A percentile compares a stretch with the other conserved stretches of the same genome.
Conservation (phyloP, 345 rosid genomes). For the Heritiera fomes region DNA sequence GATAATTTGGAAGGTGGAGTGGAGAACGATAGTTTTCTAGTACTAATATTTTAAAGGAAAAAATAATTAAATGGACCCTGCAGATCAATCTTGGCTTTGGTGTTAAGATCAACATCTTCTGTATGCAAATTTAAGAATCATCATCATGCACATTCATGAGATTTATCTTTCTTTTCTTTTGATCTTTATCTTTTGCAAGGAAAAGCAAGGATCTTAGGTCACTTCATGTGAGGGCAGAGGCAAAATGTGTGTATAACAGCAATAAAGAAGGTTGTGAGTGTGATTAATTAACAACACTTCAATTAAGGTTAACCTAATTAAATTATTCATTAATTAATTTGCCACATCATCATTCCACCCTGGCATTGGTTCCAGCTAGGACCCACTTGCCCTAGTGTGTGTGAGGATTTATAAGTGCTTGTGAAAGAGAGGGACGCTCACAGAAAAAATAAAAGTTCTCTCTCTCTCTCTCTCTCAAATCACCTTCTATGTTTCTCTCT, state of each 20-base stretch:
- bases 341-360: conserved; percentile 40
- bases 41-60: neutral
- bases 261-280: neutral
- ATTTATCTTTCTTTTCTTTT: conserved; percentile 12
- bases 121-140: conserved; percentile 10
- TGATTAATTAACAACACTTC: neutral
- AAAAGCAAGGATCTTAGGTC: conserved; percentile 63
- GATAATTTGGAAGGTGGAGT: neutral
- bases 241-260: neutral
- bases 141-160: conserved; percentile 28
- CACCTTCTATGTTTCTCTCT: conserved; percentile 26
- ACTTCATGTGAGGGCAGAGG: conserved; percentile 35
- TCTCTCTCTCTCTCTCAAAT: conserved; percentile 27
- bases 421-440: conserved; percentile 7
- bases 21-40: neutral
- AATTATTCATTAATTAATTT: conserved; percentile 21
- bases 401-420: conserved; percentile 38
- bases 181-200: conserved; percentile 39
- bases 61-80: conserved; percentile 27
- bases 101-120: conserved; percentile 24
- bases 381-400: conserved; percentile 24
- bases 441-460: neutral
- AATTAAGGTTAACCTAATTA: neutral
- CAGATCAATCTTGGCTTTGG: conserved; percentile 35
- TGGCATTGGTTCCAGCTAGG: conserved; percentile 24